These are phyloP conservation scores for Bidens hawaiensis DNA, from an alignment of 140 eudicot species.

Conservation along the genomic window DNA sequence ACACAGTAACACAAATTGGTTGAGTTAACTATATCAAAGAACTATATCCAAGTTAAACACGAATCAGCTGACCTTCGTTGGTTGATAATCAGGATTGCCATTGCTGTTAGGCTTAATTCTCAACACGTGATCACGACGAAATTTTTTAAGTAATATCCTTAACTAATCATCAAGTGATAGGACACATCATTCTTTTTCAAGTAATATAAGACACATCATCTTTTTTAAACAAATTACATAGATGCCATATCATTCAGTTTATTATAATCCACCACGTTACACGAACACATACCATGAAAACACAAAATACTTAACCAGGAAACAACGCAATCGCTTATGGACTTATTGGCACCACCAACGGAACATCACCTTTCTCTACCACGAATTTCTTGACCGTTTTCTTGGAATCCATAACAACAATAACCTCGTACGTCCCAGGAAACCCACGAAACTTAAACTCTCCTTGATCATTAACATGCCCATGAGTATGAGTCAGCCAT, in stretches of 20 bases:
- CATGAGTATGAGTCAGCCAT: conserved; percentile 68
- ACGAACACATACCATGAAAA: background rate
- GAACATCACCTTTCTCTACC: conserved; percentile 65
- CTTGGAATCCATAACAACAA: conserved; percentile 23
- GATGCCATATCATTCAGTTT: background rate
- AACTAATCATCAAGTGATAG: too few species aligned
- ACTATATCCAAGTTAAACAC: too few species aligned
- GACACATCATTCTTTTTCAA: background rate
- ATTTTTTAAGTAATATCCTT: too few species aligned
- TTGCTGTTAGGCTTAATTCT: too few species aligned
- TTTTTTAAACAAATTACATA: background rate
- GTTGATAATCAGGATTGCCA: too few species aligned
- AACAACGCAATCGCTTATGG: conserved; percentile 9
- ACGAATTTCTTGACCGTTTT: conserved; percentile 57
- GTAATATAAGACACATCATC: too few species aligned
- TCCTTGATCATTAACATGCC: conserved; percentile 53
- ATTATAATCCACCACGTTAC: background rate
- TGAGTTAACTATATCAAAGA: too few species aligned
- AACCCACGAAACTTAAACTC: conserved; percentile 73
- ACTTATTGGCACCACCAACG: conserved; percentile 40
- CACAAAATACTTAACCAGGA: background rate
- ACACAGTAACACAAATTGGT: too few species aligned
- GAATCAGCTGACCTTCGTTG: too few species aligned
- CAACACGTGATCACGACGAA: too few species aligned
- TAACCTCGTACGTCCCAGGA: conserved; percentile 64